These are phyloP conservation scores for Limtongozyma cylindracea DNA, from an alignment of 805 yeast genomes.

Conservation along the genomic window DNA sequence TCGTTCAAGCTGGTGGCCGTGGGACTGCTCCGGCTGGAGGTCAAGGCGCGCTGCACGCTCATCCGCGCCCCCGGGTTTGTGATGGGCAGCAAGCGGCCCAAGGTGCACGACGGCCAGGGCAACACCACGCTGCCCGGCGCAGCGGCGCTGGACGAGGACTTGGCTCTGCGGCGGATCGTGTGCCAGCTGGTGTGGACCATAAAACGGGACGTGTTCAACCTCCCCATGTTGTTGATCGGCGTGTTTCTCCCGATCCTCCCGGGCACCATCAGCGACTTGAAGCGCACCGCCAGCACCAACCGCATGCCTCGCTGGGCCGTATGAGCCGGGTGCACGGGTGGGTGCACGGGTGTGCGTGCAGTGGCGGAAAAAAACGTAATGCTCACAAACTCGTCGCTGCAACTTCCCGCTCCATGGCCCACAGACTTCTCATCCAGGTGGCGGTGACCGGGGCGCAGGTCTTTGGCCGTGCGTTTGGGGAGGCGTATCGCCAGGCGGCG, in stretches of 20 bases:
- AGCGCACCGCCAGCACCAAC: too few relatives aligned
- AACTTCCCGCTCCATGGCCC: slow-evolving; percentile 29
- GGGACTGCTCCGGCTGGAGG: slow-evolving; percentile 29
- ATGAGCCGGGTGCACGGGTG: too few relatives aligned
- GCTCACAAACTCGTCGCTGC: background rate
- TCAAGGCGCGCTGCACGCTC: slow-evolving; percentile 23
- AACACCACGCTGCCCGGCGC: slow-evolving; percentile 3
- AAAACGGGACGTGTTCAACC: slow-evolving; percentile 59
- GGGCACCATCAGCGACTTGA: background rate
- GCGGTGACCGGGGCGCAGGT: slow-evolving; percentile 87
- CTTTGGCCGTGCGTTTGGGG: slow-evolving; percentile 88
- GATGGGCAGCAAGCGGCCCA: too few relatives aligned
- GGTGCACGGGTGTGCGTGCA: too few relatives aligned
- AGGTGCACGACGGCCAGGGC: too few relatives aligned
- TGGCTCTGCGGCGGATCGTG: slow-evolving; percentile 11
- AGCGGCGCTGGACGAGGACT: slow-evolving; percentile 2
- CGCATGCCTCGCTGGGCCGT: too few relatives aligned
- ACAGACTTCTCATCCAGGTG: slow-evolving; percentile 73
- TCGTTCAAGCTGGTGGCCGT: slow-evolving; percentile 51
- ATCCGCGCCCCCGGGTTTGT: slow-evolving; percentile 9
- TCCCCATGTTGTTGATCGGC: slow-evolving; percentile 67
- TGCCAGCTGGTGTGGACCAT: slow-evolving; percentile 76
- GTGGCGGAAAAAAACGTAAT: too few relatives aligned
- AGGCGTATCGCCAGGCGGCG: slow-evolving; percentile 92
- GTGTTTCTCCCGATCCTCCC: slow-evolving; percentile 46